Base-by-base conservation (phyloP, 2,329 filamentous ascomycete genomes). In the Akanthomyces muscarius region DNA sequence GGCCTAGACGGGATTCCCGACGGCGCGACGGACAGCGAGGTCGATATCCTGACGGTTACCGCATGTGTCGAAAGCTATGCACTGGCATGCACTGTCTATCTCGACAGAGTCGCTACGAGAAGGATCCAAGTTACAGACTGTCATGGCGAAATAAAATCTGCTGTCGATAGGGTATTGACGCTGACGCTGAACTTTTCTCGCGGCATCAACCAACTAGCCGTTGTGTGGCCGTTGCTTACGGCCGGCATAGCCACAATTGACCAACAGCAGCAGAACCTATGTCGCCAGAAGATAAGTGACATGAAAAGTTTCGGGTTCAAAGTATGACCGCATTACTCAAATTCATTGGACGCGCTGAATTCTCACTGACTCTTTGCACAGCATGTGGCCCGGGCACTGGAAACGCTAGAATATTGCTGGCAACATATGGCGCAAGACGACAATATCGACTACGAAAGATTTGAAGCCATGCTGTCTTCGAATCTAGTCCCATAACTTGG, bases 1-100 rank as follows among this genome's bases (percentile, higher is more conserved):
- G 10, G 14, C 5, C 11, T 64, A 4, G 41, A 59, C 13, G n/a
- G 33, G 1, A 48, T 63, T n/a, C 62, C 64, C 2, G 33, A 28
- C 1, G 63, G 45, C 18, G 57, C 62, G 21, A 38, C 59, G 5
- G 50, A 61, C 5, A 63, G 61, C 10, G 50, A 66, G 5, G 52
- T 59, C 13, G 61, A 65, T 41, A 61, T 56, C 4, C 48, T 67
- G 41, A 65, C 61, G 6, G 59, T 61, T 13, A 63, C 65, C 10
- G 61, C 66, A 4, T 66, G 63, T 50, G 62, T 67, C 18, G 30
- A 62, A 36, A 54, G 54, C 44, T 67, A 67, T 41, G 63, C 66
- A 47, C 23, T 62, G 42, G 57, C 60, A 13, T 66, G 63, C 41
- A 33, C 53, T 7, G 28, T 67, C n/a, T 66, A 67, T 38, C 65